Base-by-base conservation (phyloP, 179 eudicot species). In the Beta corolliflora region DNA sequence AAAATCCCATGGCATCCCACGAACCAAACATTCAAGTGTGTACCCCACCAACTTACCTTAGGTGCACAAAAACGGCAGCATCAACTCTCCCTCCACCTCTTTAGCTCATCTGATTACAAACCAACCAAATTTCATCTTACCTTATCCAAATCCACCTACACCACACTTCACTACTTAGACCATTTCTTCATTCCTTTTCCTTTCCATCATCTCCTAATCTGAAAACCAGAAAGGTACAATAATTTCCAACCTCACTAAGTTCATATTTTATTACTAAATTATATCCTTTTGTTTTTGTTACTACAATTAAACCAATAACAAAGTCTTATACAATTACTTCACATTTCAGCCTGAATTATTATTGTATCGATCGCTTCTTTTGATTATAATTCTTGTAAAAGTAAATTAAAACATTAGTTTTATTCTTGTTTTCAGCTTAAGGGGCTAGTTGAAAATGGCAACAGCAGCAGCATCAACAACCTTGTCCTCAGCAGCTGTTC, bases 401-500 rank as follows among this genome's bases (percentile, higher is more conserved):
- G 58, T 71, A 19, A 48, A 48, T 48, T 9, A 6, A 48, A 48
- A 48, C 52, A 6, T 4, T 41, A 63, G 31, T 72, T 7, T 50
- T 11, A 12, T 58, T 41, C 58, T 16, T 31, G 63, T 45, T 54
- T 16, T 50, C 36, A 72, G 76, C 36, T 73, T 2, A 50, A 74
- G 41, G 23, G 44, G 56, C 5, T 58, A 73, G 50, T 14, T 64
- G 10, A 77, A 71, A 83, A 72, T 80, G 83, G 86, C 89, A 82
- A 85, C 88, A 88, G 84, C 87, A 15, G 79, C 88, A 25, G 85
- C 90, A 83, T 88, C 91, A 88, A 81, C 89, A 1, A 81, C 89
- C 14, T 75, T 89, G 7, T 84, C 90, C 69, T 73, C 90, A 52
- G 84, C 87, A 52, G 82, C 68, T 50, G 65, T 89, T 60, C 78